A percentile compares a stretch with the other conserved stretches of the same genome.
Evolutionary conservation across 495 filamentous ascomycete species (phyloP).

Genomic region (Cudoniella acicularis): DNA sequence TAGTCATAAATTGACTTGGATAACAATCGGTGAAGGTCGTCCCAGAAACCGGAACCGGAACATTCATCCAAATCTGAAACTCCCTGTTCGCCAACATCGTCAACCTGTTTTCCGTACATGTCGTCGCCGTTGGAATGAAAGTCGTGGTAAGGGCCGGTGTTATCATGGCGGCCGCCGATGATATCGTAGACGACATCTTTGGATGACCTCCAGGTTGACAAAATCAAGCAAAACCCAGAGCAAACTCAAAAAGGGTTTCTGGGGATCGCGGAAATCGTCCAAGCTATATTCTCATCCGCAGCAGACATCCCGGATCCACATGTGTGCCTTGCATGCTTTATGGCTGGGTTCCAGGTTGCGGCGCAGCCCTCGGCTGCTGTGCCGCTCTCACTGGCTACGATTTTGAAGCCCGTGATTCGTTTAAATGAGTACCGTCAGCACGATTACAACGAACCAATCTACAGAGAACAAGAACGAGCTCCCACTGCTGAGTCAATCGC

Average conservation of each 20-base stretch:
- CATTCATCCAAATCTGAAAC: slow-evolving; percentile 25
- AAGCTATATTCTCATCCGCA: background rate
- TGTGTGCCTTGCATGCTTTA: background rate
- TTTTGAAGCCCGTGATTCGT: background rate
- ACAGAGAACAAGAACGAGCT: background rate
- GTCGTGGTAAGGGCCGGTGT: slow-evolving; percentile 23
- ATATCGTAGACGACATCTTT: background rate
- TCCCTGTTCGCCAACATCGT: slow-evolving; percentile 21
- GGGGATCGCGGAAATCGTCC: background rate
- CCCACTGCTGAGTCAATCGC: background rate
- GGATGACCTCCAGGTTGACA: background rate
- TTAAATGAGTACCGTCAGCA: background rate
- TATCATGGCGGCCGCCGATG: background rate
- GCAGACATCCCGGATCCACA: background rate
- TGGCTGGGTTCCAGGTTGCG: background rate
- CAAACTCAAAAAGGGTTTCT: background rate
- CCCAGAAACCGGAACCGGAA: slow-evolving; percentile 24
- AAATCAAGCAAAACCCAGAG: background rate
- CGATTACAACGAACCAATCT: background rate
- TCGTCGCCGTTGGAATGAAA: slow-evolving; percentile 23
- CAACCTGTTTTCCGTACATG: slow-evolving; percentile 20
- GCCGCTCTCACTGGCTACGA: no score
- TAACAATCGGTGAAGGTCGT: slow-evolving; percentile 25
- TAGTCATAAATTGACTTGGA: slow-evolving; percentile 25
- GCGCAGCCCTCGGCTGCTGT: background rate